Percentiles rank a stretch among this genome's conserved stretches.
Conservation (phyloP, 139 green algal genomes). For the Eudorina sp. region DNA sequence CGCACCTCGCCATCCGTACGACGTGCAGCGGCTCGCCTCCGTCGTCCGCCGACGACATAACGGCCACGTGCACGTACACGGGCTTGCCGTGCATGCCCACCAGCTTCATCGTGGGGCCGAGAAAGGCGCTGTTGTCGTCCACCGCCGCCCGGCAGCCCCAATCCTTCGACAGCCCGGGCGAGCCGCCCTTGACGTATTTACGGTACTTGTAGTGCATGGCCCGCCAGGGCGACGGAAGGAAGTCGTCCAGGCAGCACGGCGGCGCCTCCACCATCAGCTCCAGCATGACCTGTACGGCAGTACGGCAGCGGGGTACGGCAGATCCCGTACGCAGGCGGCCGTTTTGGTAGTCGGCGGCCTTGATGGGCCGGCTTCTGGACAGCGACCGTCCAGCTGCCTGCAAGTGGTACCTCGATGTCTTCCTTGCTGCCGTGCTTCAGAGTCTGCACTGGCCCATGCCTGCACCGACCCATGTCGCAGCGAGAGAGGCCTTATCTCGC, state of each 20-base stretch:
- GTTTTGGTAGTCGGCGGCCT: too few species aligned
- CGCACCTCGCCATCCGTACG: conserved; percentile 19
- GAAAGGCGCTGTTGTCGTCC: neutral
- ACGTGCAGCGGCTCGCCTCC: neutral
- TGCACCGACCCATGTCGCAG: too few species aligned
- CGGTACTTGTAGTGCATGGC: conserved; percentile 22
- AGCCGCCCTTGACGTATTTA: conserved; percentile 6
- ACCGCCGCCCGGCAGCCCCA: conserved; percentile 1
- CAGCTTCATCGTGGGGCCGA: conserved; percentile 15
- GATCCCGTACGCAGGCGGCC: too few species aligned
- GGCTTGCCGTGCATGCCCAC: conserved; percentile 3
- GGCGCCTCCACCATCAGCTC: conserved; percentile 11
- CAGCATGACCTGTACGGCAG: conserved; percentile 13
- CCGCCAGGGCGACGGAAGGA: conserved; percentile 28
- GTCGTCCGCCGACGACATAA: neutral
- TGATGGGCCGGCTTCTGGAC: too few species aligned
- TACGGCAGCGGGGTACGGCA: too few species aligned
- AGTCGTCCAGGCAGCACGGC: conserved; percentile 17
- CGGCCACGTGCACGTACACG: conserved; percentile 34
- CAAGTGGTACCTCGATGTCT: too few species aligned
- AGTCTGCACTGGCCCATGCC: too few species aligned
- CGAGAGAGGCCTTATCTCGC: too few species aligned
- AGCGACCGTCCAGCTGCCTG: too few species aligned
- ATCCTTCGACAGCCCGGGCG: neutral
- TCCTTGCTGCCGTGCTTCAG: too few species aligned